Conservation (phyloP, 202 grass and related monocot species). For the Dendrocalamus latiflorus region DNA sequence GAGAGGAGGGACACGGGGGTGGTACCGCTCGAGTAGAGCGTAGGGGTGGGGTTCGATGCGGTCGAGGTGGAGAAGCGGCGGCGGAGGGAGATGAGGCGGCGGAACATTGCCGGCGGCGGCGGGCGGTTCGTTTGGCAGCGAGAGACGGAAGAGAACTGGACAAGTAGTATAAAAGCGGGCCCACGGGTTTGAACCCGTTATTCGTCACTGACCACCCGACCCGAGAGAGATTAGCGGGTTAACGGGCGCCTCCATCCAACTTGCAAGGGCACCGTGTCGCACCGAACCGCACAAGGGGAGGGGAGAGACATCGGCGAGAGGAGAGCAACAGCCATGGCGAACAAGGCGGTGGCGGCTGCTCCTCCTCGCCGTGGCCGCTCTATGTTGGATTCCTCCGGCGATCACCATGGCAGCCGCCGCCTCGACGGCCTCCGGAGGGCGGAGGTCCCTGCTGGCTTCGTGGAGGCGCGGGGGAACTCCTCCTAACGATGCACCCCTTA, state of each 20-base stretch:
- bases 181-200: not conserved
- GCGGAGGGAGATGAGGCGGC: conserved; percentile 14
- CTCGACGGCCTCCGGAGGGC: conserved; percentile 22
- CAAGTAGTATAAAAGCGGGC: not conserved
- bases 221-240: not conserved
- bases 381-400: conserved; percentile 45
- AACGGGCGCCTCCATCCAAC: conserved; percentile 27
- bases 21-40: conserved; percentile 37
- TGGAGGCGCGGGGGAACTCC: conserved; percentile 69
- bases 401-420: conserved; percentile 41
- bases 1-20: conserved; percentile 58
- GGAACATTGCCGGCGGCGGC: conserved; percentile 40
- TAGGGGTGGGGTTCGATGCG: not conserved
- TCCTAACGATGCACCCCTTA: conserved; percentile 68
- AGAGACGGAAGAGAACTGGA: not conserved
- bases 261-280: not conserved
- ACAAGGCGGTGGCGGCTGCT: conserved; percentile 34
- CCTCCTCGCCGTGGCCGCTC: conserved; percentile 33
- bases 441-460: conserved; percentile 68
- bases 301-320: not conserved
- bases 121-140: conserved; percentile 23
- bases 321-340: no score
- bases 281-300: not conserved
- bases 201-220: no score
- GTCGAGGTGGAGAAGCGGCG: conserved; percentile 38